phyloP scores from a whole-genome alignment of 2,329 filamentous ascomycete genomes.

The Fusarium abutilonis region DNA sequence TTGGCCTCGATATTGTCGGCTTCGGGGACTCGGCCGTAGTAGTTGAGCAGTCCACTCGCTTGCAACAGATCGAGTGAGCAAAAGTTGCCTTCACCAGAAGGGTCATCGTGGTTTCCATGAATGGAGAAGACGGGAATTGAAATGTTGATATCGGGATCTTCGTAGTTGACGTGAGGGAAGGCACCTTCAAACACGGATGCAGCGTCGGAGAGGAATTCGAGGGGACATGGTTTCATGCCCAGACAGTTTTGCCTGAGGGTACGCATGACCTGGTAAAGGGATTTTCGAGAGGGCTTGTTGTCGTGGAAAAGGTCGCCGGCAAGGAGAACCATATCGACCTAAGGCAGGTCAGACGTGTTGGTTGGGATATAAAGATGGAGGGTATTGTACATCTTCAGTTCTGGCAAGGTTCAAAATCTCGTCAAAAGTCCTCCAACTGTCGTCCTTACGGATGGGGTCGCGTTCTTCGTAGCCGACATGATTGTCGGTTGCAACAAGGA shows the following conservation, averaged over 20 bases:
- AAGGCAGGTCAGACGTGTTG: background rate
- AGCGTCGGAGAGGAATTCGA: slow-evolving; percentile 94
- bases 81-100: slow-evolving; percentile 92
- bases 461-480: slow-evolving; percentile 97
- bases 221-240: slow-evolving; percentile 92
- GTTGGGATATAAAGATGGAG: rapidly evolving
- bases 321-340: slow-evolving; percentile 95
- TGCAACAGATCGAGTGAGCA: slow-evolving; percentile 92
- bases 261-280: slow-evolving; percentile 97
- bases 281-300: slow-evolving; percentile 94
- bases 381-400: slow-evolving; percentile 72
- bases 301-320: slow-evolving; percentile 97
- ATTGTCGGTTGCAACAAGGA: slow-evolving; percentile 93
- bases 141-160: slow-evolving; percentile 96
- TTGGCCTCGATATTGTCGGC: slow-evolving; percentile 96
- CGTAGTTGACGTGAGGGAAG: slow-evolving; percentile 96
- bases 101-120: slow-evolving; percentile 98
- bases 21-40: slow-evolving; percentile 91
- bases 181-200: slow-evolving; percentile 89
- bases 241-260: slow-evolving; percentile 92
- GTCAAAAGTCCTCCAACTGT: slow-evolving; percentile 96
- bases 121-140: slow-evolving; percentile 98
- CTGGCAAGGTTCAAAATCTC: slow-evolving; percentile 92
- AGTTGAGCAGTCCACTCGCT: slow-evolving; percentile 91
- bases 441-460: slow-evolving; percentile 92